phyloP scores from a whole-genome alignment of 2,329 filamentous ascomycete genomes.

The Calonectria fujianensis region DNA sequence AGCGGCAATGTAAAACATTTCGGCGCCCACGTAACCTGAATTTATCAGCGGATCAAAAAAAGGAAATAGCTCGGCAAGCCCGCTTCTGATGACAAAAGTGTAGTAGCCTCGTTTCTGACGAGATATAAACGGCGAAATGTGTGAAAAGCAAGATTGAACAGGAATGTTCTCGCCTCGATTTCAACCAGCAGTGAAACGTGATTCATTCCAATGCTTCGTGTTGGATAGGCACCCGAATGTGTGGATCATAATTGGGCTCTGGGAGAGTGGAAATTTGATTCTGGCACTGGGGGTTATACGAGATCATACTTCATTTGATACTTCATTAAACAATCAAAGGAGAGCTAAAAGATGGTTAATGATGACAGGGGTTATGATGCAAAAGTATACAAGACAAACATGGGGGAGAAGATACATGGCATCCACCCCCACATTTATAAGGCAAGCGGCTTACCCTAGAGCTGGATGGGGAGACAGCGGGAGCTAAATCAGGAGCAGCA shows the following conservation, averaged over 20 bases:
- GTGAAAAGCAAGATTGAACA: slow-evolving; percentile 1
- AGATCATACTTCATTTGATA: slow-evolving; percentile 5
- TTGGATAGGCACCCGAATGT: neutral
- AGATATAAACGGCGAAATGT: neutral
- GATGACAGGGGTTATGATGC: slow-evolving; percentile 21
- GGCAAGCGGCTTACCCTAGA: slow-evolving; percentile 6
- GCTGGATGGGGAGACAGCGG: neutral
- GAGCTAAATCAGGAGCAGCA: slow-evolving; percentile 1
- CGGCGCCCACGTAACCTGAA: neutral
- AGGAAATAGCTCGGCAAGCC: neutral
- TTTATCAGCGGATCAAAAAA: neutral
- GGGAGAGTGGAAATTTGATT: neutral
- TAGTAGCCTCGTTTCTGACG: neutral
- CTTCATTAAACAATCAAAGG: slow-evolving; percentile 2
- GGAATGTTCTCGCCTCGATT: neutral
- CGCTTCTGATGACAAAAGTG: neutral
- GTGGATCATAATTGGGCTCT: neutral
- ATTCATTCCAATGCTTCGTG: neutral
- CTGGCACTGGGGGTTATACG: neutral
- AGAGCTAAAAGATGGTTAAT: slow-evolving; percentile 9
- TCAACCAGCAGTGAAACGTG: slow-evolving; percentile 9
- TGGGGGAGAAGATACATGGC: neutral
- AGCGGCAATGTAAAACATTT: neutral
- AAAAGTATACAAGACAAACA: slow-evolving; percentile 1
- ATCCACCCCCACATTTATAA: slow-evolving; percentile 21